Base-by-base conservation (phyloP, 2,329 filamentous ascomycete species). In the Talaromyces sp. region DNA sequence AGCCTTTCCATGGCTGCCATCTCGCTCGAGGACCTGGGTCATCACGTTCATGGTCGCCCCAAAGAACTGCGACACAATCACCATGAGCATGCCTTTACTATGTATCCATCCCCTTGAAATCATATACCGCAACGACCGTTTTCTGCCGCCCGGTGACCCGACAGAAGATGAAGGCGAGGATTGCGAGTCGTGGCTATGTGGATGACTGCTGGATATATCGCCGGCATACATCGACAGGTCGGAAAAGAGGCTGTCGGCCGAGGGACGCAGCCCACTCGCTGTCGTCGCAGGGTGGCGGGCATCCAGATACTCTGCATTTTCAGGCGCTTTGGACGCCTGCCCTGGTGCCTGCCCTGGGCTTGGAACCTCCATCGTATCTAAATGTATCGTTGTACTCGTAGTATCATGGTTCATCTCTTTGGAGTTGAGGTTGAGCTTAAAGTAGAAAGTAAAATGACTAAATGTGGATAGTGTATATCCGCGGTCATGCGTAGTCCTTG, bases 21-120 rank as follows among this genome's bases (percentile, higher is more conserved):
- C 80, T 38, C 84, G 80, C 71, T 96, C 90, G 43, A 96, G 78
- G 11, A 93, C 73, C 21, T 91, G 82, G 0, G 91, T 90, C 46
- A 86, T 86, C 10, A 96, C 84, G 71, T 95, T 96, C 93, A 96
- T 96, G 57, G 90, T 75, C 0, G 89, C 87, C 1, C 88, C 91
- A 67, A 96, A 96, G 38, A 95, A 78, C 73, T 96, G 91, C 0
- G 91, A 84, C 2, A 88, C 63, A 19, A 92, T 79, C 50, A 96
- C 90, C 51, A 92, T 79, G 24, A 89, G 78, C 21, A 93, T 82
- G 1, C 90, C 89, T 65, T 88, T 87, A 68, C 95, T 92, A 58
- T 79, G 77, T 4, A 75, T 64, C 88, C 88, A 91, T 56, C 70
- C 58, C 1, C 60, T 54, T 43, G 14, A 68, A 65, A 69, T 61